These are phyloP conservation scores for Neolentinus lepideus DNA, from an alignment of 1,284 basidiomycete species.

Conservation along the genomic window DNA sequence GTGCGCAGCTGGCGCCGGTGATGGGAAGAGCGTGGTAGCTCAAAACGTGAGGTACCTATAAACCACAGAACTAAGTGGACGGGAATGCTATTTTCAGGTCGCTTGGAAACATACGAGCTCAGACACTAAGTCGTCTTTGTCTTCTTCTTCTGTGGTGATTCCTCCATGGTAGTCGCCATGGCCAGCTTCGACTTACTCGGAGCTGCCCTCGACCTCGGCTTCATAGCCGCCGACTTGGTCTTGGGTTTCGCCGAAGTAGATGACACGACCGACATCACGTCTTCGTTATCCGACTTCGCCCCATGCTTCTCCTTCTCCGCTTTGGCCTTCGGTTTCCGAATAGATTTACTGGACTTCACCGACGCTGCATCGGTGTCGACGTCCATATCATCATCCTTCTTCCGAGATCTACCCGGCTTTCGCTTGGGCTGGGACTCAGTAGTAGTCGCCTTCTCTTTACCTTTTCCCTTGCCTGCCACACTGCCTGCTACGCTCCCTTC, in stretches of 20 bases:
- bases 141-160: neutral
- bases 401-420: neutral
- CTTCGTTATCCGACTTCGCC: neutral
- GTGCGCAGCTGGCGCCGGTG: no score
- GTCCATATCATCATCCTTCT: constrained; percentile 1
- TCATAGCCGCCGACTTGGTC: neutral
- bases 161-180: neutral
- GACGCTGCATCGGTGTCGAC: neutral
- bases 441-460: neutral
- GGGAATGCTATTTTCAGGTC: no score
- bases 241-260: neutral
- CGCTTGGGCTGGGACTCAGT: neutral
- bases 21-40: no score
- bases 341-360: neutral
- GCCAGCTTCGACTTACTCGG: neutral
- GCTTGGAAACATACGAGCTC: neutral
- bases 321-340: neutral
- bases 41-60: no score
- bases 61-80: no score
- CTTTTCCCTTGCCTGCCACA: neutral
- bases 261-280: neutral
- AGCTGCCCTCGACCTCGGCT: neutral
- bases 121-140: neutral
- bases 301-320: neutral
- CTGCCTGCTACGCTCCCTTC: neutral